Evolutionary conservation across 495 filamentous ascomycete genomes (phyloP), one percentile per base, ranked within the genome.

Genomic region (Saxophila tyrrhenica): DNA sequence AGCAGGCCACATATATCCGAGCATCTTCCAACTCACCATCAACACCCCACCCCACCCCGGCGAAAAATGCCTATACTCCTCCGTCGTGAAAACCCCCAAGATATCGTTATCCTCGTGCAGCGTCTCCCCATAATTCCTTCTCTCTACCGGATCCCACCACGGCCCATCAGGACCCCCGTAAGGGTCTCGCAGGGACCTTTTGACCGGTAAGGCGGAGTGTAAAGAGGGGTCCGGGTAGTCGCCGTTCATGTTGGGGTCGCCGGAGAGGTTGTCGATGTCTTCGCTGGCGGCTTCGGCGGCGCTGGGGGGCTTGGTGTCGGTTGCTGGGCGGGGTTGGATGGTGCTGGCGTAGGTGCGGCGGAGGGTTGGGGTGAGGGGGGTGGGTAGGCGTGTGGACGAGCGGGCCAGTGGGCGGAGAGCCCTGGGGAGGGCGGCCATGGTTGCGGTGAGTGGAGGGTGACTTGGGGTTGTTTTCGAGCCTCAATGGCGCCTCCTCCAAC

Each of bases 111-210:
- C 94, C 71, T 99, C 94, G 69, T 99, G 91, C 24, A 94, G 80
- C 2, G 89, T 85, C 70, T 99, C 94, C 63, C 89, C 89, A 62
- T 83, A 99, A 74, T 97, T 95, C 54, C 90, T 82, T 62, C 90
- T 85, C 68, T 95, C 91, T 66, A 97, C 90, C 74, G 88, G 85
- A 70, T 97, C 90, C 91, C 91, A 97, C 88, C 89, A 97, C 1
- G 13, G 16, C 51, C 56, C 53, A 35, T 35, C 13, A 13, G 29
- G 29, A 67, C 88, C 85, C 62, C 71, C 91, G 65, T 97, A 79
- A 35, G 94, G 94, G 67, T 97, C 94, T 67, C 94, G 87, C 71
- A 85, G 82, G 65, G 84, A 79, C 58, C 90, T 86, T 74, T 92
- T 95, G 64, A 86, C 70, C 35, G 72, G 73, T 38, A 62, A 43